Evolutionary conservation across 2,329 filamentous ascomycete genomes (phyloP), one percentile per base, ranked within the genome.

Genomic region (Lachnellula occidentalis): DNA sequence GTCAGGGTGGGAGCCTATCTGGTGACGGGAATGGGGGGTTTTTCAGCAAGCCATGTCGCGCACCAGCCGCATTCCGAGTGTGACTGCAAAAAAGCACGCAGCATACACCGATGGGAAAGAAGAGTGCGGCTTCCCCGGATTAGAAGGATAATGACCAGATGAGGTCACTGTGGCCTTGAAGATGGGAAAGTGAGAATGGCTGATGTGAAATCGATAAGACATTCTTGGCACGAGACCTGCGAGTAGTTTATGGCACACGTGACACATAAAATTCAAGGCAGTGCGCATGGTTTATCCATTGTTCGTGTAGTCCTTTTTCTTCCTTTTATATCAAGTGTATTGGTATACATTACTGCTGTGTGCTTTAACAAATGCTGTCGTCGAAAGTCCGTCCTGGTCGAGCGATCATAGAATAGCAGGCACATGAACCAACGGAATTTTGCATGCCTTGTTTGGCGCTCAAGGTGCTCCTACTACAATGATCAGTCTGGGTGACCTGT

Each of bases 1-100:
- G 46, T 45, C 34, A 42, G 21, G n/a, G 39, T 55, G 54, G 54
- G 21, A 56, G 55, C 60, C 56, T 61, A 58, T 59, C 60, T 48
- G 60, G 58, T 64, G 60, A 62, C 50, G 51, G 52, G 31, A 54
- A 31, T 31, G 27, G 27, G 41, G 19, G 14, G n/a, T 34, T 41
- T 7, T 21, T n/a, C 43, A 47, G 27, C 42, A 58, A 56, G 46
- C 50, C 50, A 48, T 31, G 27, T 31, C 27, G 3, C 9, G 27
- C 41, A 51, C 37, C 50, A 56, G 54, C 46, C 50, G 50, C 46
- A 42, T 51, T 49, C 31, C 34, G 9, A 34, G 19, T 55, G 51
- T 60, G 58, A 60, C 57, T 53, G 19, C 39, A 34, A 27, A 46
- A 34, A 27, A 46, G 39, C 37, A 46, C 19, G 50, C 12, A 14